Base-by-base conservation (phyloP, 1,139 yeast genomes). In the Candida dubliniensis region DNA sequence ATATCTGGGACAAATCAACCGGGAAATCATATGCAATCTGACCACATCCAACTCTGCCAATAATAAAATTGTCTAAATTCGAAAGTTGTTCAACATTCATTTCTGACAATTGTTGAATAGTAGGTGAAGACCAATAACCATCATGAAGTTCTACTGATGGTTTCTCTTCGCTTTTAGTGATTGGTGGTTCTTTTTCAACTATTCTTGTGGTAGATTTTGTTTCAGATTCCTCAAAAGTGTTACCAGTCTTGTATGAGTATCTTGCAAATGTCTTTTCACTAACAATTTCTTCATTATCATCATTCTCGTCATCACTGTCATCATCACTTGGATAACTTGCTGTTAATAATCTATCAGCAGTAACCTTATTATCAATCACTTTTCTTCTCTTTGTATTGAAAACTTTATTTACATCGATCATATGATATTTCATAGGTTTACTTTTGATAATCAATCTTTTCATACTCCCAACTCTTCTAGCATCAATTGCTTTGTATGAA, bases 101-200 rank as follows among this genome's bases (percentile, higher is more conserved):
- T 8, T 65, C 54, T 1, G 74, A 59, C 6, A 90, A 69, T 29
- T 78, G 81, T 2, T 70, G 70, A 11, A 87, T 67, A 0, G 87
- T 64, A 1, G 97, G 97, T 1, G 83, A 74, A 47, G 89, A 81
- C 95, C 96, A 90, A 61, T 90, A 90, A 2, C 82, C 90, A 31
- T 73, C 72, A 39, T 46, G 47, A 8, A 32, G 31, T 8, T 45
- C 43, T 1, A 31, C 34, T 12, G 42, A 4, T 18, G 23, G 23
- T 39, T 26, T 41, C 42, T 49, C 45, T 4, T 53, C 46, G 11
- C 30, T 37, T n/a, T 37, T 37, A 5, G 31, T 31, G 25, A 33
- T 39, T 1, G 31, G 42, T 6, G 42, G 46, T 13, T 42, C 45
- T 7, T 48, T 34, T 27, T 38, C 31, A 24, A 34, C 36, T 13